Percentiles rank a stretch among this genome's conserved stretches.
phyloP scores from a whole-genome alignment of 2,329 filamentous ascomycete species.

The Laburnicola sp. region DNA sequence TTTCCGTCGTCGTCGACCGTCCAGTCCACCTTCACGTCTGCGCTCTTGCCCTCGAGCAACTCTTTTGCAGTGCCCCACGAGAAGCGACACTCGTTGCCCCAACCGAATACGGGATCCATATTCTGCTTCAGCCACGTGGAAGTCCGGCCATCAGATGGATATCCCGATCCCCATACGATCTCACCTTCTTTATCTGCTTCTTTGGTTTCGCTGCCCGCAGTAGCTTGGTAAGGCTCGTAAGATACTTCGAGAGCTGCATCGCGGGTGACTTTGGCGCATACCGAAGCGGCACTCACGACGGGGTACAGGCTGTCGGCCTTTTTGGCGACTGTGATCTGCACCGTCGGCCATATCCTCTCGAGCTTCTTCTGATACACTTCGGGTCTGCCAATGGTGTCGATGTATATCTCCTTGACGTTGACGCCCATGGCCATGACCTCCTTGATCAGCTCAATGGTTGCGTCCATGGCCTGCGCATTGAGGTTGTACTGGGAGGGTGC shows the following conservation, averaged over 20 bases:
- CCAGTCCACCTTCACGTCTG: constrained; percentile 79
- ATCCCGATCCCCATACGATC: constrained; percentile 82
- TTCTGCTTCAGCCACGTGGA: constrained; percentile 79
- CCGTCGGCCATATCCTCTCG: constrained; percentile 78
- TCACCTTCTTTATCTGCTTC: constrained; percentile 33
- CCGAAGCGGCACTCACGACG: constrained; percentile 88
- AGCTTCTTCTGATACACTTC: constrained; percentile 81
- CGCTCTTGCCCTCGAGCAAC: constrained; percentile 76
- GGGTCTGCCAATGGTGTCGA: constrained; percentile 90
- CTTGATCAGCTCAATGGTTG: constrained; percentile 79
- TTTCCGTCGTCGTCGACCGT: constrained; percentile 73
- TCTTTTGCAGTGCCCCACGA: constrained; percentile 97
- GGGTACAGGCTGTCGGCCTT: constrained; percentile 94
- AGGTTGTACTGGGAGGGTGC: constrained; percentile 75
- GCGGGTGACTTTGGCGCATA: constrained; percentile 93
- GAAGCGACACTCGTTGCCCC: constrained; percentile 90
- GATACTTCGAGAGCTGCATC: constrained; percentile 85
- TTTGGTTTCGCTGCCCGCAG: constrained; percentile 34
- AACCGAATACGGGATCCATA: constrained; percentile 93
- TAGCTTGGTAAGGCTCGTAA: constrained; percentile 58
- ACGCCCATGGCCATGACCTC: constrained; percentile 76
- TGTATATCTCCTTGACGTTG: constrained; percentile 85
- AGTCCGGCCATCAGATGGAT: constrained; percentile 84
- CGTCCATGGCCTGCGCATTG: constrained; percentile 93
- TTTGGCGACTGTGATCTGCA: constrained; percentile 55